Percentiles rank a stretch among this genome's conserved stretches.
Evolutionary conservation across 495 filamentous ascomycete species (phyloP).

Genomic region (Neurospora tetraspora): DNA sequence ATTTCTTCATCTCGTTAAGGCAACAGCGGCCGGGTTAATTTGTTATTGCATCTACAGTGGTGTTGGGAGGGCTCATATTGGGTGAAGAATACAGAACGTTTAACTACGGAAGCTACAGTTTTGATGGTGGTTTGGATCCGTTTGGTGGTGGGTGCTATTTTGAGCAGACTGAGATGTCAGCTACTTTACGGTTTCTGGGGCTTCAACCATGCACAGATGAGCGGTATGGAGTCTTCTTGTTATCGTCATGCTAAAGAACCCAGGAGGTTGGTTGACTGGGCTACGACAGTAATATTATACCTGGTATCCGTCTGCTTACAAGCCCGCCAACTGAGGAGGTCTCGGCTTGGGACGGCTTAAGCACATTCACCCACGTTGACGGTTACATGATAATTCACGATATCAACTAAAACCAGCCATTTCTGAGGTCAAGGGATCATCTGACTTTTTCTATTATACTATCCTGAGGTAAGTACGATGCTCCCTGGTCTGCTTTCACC

Average conservation of each 20-base stretch:
- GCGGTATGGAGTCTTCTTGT: not conserved
- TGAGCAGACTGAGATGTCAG: not conserved
- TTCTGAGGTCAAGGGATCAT: not conserved
- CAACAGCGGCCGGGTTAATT: not conserved
- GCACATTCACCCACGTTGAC: not conserved
- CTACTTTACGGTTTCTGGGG: not conserved
- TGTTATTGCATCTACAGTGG: not conserved
- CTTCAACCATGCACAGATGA: not conserved
- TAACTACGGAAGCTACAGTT: not conserved
- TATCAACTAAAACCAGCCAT: not conserved
- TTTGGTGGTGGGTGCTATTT: not conserved
- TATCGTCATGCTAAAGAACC: not conserved
- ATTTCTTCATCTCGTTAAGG: not conserved
- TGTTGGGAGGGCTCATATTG: not conserved
- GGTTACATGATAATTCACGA: not conserved
- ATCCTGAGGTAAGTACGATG: not conserved
- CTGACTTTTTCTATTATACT: not conserved
- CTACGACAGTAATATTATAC: not conserved
- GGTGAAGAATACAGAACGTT: not conserved
- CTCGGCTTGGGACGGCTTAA: not conserved
- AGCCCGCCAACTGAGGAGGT: not conserved
- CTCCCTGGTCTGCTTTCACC: not conserved
- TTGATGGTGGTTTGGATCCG: not conserved
- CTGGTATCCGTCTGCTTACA: not conserved
- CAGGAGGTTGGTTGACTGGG: not conserved